A percentile compares a stretch with the other conserved stretches of the same genome.
These are phyloP conservation scores for Backusella mclennaniae DNA, from an alignment of 192 early-diverging fungal genomes.

Conservation along the genomic window DNA sequence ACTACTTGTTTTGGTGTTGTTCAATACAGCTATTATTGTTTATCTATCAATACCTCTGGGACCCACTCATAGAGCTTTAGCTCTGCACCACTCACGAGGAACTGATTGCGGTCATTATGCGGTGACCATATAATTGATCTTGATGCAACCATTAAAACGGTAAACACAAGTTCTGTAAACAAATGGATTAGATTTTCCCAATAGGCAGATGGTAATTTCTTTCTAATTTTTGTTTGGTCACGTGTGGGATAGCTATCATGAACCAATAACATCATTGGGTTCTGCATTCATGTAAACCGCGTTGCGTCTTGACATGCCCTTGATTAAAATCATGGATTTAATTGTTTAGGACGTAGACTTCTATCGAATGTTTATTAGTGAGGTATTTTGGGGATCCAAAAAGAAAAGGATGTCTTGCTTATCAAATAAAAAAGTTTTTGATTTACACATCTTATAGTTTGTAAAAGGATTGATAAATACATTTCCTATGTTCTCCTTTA, in stretches of 20 bases:
- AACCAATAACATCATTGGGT: neutral
- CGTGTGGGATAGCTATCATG: neutral
- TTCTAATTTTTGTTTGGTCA: neutral
- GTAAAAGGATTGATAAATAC: too few species aligned
- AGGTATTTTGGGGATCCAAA: too few species aligned
- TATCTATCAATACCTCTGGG: conserved; percentile 9
- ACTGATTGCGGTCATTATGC: conserved; percentile 48
- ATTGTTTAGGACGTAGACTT: too few species aligned
- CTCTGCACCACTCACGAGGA: conserved; percentile 56
- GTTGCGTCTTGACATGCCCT: too few species aligned
- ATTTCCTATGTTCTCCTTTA: too few species aligned
- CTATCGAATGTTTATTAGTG: too few species aligned
- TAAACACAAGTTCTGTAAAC: conserved; percentile 3
- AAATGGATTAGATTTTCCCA: neutral
- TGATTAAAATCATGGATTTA: too few species aligned
- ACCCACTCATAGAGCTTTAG: conserved; percentile 57
- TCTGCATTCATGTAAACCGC: too few species aligned
- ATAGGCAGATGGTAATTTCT: neutral
- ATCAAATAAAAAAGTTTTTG: too few species aligned
- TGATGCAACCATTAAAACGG: conserved; percentile 37
- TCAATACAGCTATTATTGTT: neutral
- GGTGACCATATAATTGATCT: conserved; percentile 54
- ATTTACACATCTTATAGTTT: too few species aligned
- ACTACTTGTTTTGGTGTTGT: neutral
- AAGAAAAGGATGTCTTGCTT: too few species aligned